phyloP scores from a whole-genome alignment of 148 eudicot genomes.

The Arctostaphylos glauca region DNA sequence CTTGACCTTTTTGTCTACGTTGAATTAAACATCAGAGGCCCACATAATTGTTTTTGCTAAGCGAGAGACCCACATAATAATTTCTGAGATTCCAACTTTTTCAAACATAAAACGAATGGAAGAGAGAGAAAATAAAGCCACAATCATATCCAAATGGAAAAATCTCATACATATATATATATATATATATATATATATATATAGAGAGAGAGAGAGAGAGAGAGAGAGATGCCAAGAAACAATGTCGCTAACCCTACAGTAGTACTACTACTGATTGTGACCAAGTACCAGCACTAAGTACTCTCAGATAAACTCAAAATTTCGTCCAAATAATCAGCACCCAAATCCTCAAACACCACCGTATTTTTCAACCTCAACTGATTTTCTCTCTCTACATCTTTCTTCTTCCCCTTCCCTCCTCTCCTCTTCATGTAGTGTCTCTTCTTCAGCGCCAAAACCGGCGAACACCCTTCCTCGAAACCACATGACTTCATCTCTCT shows the following conservation, averaged over 20 bases:
- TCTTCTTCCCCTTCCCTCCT: slow-evolving; percentile 1
- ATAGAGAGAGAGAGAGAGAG: neutral
- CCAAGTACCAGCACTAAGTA: neutral
- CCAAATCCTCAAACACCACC: slow-evolving; percentile 15
- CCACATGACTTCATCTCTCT: slow-evolving; percentile 5
- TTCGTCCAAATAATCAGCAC: slow-evolving; percentile 14
- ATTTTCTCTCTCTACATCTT: neutral
- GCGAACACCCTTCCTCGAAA: slow-evolving; percentile 14
- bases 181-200: too few species aligned
- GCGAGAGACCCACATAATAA: neutral
- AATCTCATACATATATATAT: too few species aligned
- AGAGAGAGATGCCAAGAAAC: neutral
- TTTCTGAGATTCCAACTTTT: neutral
- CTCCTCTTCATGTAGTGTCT: slow-evolving; percentile 16
- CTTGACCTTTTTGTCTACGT: neutral
- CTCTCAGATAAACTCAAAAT: slow-evolving; percentile 8
- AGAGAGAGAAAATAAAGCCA: too few species aligned
- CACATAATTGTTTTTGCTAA: neutral
- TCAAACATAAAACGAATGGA: neutral
- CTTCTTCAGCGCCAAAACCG: slow-evolving; percentile 17
- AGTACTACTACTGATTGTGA: neutral
- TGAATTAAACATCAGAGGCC: neutral
- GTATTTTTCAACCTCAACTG: neutral
- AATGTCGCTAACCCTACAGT: neutral
- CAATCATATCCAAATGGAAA: too few species aligned